These are phyloP conservation scores for Aspergillus kassunensis DNA, from an alignment of 495 filamentous ascomycete genomes.

Conservation along the genomic window DNA sequence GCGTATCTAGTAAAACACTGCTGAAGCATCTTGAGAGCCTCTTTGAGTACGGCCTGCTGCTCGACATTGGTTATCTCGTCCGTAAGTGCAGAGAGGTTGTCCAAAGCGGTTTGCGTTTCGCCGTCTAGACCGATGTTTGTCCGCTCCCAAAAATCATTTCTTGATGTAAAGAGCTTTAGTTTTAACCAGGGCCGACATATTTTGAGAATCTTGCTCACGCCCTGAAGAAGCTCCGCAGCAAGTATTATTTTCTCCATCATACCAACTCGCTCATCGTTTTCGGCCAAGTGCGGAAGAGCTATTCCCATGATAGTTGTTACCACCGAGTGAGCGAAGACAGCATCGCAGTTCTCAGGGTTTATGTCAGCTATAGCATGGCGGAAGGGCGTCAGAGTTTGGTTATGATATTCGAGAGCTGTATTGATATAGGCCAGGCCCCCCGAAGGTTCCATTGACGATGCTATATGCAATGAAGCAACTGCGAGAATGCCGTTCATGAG, in stretches of 20 bases:
- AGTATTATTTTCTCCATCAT: conserved; percentile 38
- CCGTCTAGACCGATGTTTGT: conserved; percentile 15
- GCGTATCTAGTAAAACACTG: conserved; percentile 26
- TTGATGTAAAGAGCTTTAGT: conserved; percentile 23
- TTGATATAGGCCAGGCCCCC: conserved; percentile 44
- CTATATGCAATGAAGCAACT: conserved; percentile 51
- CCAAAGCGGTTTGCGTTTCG: conserved; percentile 25
- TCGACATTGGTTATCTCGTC: conserved; percentile 24
- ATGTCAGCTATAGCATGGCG: conserved; percentile 43
- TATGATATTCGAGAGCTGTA: conserved; percentile 47
- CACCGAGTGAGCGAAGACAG: conserved; percentile 49
- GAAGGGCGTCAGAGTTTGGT: conserved; percentile 43
- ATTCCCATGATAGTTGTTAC: conserved; percentile 48
- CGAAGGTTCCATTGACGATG: conserved; percentile 32
- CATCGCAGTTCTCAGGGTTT: conserved; percentile 45
- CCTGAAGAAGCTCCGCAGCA: conserved; percentile 36
- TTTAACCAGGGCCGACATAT: conserved; percentile 33
- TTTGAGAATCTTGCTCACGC: conserved; percentile 31
- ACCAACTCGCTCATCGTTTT: conserved; percentile 25
- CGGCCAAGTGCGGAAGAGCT: conserved; percentile 39
- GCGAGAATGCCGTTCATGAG: conserved; percentile 54
- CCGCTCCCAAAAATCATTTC: conserved; percentile 18
- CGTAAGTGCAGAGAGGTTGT: conserved; percentile 24
- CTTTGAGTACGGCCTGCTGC: conserved; percentile 29
- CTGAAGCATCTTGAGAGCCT: conserved; percentile 26